Conservation (phyloP, 305 asterid genomes). For the Fraxinus nigra region DNA sequence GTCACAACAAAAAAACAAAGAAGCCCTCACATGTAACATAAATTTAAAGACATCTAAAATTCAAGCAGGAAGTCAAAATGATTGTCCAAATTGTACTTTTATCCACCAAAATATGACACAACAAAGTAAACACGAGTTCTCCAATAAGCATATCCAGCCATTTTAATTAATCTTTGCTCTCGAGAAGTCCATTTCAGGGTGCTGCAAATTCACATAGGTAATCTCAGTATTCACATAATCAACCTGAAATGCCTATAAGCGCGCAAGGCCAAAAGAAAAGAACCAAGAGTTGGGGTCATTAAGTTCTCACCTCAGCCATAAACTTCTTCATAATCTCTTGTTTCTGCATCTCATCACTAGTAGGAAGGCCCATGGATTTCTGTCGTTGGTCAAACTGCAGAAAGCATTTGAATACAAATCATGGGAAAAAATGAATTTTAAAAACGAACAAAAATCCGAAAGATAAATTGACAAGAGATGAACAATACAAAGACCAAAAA, state of each 20-base stretch:
- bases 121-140: background rate
- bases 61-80: background rate
- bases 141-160: background rate
- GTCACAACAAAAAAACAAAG: too few species aligned
- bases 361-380: slow-evolving; percentile 85
- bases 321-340: slow-evolving; percentile 73
- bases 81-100: background rate
- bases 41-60: background rate
- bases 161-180: slow-evolving; percentile 46
- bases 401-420: slow-evolving; percentile 9
- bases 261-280: background rate
- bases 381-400: slow-evolving; percentile 82
- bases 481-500: background rate
- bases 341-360: slow-evolving; percentile 78
- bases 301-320: slow-evolving; percentile 67
- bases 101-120: background rate
- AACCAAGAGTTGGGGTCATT: background rate
- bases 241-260: background rate
- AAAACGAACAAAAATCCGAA: background rate
- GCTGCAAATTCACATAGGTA: slow-evolving; percentile 40
- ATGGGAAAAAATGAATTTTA: background rate
- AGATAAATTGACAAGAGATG: background rate
- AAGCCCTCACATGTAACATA: background rate
- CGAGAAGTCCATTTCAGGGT: slow-evolving; percentile 82
- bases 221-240: slow-evolving; percentile 1